phyloP scores from a whole-genome alignment of 129 eudicot genomes.

The Smallanthus sonchifolius region DNA sequence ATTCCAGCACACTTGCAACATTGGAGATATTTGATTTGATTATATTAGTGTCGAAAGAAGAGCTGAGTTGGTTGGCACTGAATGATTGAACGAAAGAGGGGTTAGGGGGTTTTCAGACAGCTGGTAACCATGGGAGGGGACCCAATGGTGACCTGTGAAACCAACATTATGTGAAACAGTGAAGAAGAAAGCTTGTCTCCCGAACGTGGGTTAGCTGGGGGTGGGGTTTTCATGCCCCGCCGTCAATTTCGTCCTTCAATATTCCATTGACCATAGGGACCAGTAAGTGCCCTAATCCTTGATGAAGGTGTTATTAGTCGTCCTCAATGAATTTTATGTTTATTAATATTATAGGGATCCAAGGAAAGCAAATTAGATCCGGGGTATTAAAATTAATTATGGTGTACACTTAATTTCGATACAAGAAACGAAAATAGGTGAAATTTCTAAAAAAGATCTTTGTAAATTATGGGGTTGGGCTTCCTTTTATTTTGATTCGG shows the following conservation, averaged over 20 bases:
- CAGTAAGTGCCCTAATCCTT: too few species aligned
- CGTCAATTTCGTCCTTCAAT: slow-evolving; percentile 22
- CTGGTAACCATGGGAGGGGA: slow-evolving; percentile 25
- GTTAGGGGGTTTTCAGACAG: slow-evolving; percentile 16
- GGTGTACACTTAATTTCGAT: too few species aligned
- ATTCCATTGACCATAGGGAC: neutral
- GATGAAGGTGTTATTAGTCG: too few species aligned
- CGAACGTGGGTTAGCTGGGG: slow-evolving; percentile 44
- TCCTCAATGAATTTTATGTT: too few species aligned
- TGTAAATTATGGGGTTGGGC: too few species aligned
- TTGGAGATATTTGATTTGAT: neutral
- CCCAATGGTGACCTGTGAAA: slow-evolving; percentile 42
- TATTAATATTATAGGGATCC: too few species aligned
- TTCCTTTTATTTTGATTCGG: too few species aligned
- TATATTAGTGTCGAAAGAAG: neutral
- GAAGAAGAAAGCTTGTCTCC: slow-evolving; percentile 30
- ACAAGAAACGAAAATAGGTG: too few species aligned
- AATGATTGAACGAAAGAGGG: slow-evolving; percentile 18
- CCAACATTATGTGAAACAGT: slow-evolving; percentile 33
- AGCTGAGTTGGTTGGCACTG: slow-evolving; percentile 13
- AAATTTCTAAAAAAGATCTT: too few species aligned
- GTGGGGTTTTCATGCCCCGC: slow-evolving; percentile 24
- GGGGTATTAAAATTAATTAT: too few species aligned
- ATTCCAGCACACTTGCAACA: slow-evolving; percentile 5
- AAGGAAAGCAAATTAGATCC: too few species aligned